Conservation (phyloP, 164 flowering plant genomes). For the Dillenia suffruticosa region DNA sequence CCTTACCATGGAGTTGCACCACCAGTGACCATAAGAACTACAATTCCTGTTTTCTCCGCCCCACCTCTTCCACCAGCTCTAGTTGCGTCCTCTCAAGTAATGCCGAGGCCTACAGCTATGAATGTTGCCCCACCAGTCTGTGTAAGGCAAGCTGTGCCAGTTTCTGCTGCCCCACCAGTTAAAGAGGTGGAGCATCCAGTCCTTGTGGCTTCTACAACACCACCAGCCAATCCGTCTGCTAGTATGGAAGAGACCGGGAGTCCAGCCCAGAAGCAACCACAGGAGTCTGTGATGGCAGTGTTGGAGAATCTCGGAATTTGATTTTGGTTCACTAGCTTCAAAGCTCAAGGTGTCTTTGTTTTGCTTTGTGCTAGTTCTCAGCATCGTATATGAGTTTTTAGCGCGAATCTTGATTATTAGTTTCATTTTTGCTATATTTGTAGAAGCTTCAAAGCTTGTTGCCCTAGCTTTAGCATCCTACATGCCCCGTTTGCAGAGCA, state of each 20-base stretch:
- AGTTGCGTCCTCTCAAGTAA: constrained; percentile 23
- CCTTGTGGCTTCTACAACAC: background rate
- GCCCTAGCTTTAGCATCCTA: background rate
- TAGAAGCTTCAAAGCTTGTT: background rate
- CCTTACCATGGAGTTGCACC: constrained; percentile 70
- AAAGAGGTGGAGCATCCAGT: constrained; percentile 9
- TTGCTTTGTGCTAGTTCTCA: constrained; percentile 18
- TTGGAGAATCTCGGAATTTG: constrained; percentile 52
- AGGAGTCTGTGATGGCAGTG: constrained; percentile 28
- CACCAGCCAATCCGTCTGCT: background rate
- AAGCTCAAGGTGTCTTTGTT: constrained; percentile 2
- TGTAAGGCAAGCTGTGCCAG: constrained; percentile 36
- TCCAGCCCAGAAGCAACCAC: constrained; percentile 8
- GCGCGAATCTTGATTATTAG: no score
- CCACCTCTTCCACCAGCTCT: constrained; percentile 50
- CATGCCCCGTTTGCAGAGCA: background rate
- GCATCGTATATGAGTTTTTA: constrained; percentile 12
- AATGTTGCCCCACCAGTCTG: constrained; percentile 32
- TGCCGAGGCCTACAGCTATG: constrained; percentile 24
- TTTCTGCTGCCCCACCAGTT: constrained; percentile 28
- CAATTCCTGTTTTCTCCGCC: constrained; percentile 78
- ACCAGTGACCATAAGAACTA: constrained; percentile 79
- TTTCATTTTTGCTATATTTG: no score
- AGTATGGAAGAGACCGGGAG: constrained; percentile 17
- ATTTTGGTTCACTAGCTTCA: constrained; percentile 7